These are phyloP conservation scores for Angomonas ambiguus DNA, from an alignment of 208 protist genomes.

Conservation along the genomic window DNA sequence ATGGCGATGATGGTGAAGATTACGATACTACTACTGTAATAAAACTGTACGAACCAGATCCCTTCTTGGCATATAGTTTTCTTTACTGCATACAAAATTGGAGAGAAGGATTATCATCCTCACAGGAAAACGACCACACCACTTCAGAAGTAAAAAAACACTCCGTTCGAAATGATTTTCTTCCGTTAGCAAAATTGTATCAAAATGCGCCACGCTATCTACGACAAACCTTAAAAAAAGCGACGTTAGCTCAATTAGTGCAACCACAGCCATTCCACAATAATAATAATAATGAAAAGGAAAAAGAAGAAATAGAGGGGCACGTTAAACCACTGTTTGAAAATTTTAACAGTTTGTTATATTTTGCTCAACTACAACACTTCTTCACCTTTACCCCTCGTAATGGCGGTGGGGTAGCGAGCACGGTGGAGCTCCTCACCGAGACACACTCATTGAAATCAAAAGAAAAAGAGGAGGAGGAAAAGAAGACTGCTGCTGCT, in stretches of 20 bases:
- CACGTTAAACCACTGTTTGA: background rate
- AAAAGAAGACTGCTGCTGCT: too few relatives aligned
- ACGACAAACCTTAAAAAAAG: background rate
- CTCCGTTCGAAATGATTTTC: too few relatives aligned
- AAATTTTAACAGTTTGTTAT: background rate
- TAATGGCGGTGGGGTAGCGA: background rate
- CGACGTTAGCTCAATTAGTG: background rate
- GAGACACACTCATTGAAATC: background rate
- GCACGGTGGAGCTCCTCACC: background rate
- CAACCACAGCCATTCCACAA: too few relatives aligned
- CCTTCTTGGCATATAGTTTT: background rate
- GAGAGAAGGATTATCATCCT: too few relatives aligned
- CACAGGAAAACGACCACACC: too few relatives aligned
- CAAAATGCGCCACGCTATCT: background rate
- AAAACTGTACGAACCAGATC: background rate
- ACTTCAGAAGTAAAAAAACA: too few relatives aligned
- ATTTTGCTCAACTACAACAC: background rate
- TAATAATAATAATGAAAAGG: too few relatives aligned
- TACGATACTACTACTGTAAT: background rate
- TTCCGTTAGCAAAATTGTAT: too few relatives aligned
- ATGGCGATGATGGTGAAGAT: background rate
- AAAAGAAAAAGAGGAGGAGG: too few relatives aligned
- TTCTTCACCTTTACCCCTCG: background rate
- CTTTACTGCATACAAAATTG: background rate
- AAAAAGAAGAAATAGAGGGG: background rate